These are phyloP conservation scores for Monosiga brevicollis DNA, from an alignment of 78 protist genomes.

Conservation along the genomic window DNA sequence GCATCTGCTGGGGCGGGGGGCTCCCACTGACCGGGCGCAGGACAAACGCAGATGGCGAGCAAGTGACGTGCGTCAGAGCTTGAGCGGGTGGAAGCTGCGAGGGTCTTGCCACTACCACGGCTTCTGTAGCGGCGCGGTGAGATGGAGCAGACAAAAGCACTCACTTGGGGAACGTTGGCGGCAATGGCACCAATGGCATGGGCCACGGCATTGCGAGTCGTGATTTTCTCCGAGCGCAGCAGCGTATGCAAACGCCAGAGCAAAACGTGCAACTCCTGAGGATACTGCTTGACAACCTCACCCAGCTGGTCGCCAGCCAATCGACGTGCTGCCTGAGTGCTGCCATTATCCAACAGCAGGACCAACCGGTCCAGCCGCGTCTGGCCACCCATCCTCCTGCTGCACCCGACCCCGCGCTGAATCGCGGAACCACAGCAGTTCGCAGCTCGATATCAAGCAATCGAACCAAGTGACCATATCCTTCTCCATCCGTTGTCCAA, in stretches of 20 bases:
- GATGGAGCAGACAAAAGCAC: neutral
- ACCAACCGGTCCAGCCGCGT: constrained; percentile 45
- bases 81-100: neutral
- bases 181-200: constrained; percentile 43
- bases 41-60: neutral
- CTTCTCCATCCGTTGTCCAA: neutral
- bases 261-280: constrained; percentile 23
- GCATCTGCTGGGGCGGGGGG: neutral
- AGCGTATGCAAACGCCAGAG: neutral
- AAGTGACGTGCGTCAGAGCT: neutral
- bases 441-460: neutral
- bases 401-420: no score
- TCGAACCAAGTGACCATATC: neutral
- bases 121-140: neutral
- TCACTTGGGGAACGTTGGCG: constrained; percentile 21
- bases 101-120: neutral
- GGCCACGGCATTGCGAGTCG: constrained; percentile 57
- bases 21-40: neutral
- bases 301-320: constrained; percentile 50
- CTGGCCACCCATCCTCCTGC: no score
- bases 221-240: constrained; percentile 23
- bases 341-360: constrained; percentile 34
- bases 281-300: constrained; percentile 8
- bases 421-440: no score
- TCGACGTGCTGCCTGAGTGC: constrained; percentile 10